A percentile compares a stretch with the other conserved stretches of the same genome.
phyloP scores from a whole-genome alignment of 2,329 filamentous ascomycete genomes.

The Pyrenochaeta sp. region DNA sequence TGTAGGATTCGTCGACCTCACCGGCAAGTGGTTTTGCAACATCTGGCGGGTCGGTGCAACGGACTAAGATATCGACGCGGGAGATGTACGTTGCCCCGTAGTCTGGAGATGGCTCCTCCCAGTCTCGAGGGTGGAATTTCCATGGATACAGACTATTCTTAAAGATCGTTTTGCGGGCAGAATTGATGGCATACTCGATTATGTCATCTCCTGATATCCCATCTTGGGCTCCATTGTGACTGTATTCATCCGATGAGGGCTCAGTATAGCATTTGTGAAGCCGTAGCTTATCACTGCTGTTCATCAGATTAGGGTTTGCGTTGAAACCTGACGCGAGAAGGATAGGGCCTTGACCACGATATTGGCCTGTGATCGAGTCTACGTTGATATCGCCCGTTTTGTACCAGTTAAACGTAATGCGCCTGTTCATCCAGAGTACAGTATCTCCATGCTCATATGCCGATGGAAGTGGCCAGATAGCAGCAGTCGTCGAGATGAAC shows the following conservation, averaged over 20 bases:
- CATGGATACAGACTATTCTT: slow-evolving; percentile 76
- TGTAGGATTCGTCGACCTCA: slow-evolving; percentile 79
- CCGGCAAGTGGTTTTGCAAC: slow-evolving; percentile 69
- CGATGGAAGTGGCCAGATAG: slow-evolving; percentile 55
- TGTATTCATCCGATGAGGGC: slow-evolving; percentile 7
- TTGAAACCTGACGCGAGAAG: slow-evolving; percentile 31
- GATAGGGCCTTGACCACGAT: slow-evolving; percentile 18
- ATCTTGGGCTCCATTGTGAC: neutral
- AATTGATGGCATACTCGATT: slow-evolving; percentile 57
- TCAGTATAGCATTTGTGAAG: slow-evolving; percentile 16
- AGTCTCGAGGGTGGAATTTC: slow-evolving; percentile 74
- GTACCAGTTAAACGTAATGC: slow-evolving; percentile 47
- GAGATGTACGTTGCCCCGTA: slow-evolving; percentile 61
- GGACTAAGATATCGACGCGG: slow-evolving; percentile 70
- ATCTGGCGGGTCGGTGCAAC: slow-evolving; percentile 59
- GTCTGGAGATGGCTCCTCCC: slow-evolving; percentile 66
- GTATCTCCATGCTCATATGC: slow-evolving; percentile 49
- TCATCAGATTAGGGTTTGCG: slow-evolving; percentile 13
- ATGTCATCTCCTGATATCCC: slow-evolving; percentile 59
- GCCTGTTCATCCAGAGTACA: slow-evolving; percentile 51
- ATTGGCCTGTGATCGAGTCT: slow-evolving; percentile 26
- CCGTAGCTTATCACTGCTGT: slow-evolving; percentile 9
- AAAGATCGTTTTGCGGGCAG: slow-evolving; percentile 71
- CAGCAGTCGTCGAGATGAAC: slow-evolving; percentile 36
- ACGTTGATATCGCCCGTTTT: slow-evolving; percentile 47